Evolutionary conservation across 2,329 filamentous ascomycete species (phyloP).

Genomic region (Cytospora mali): DNA sequence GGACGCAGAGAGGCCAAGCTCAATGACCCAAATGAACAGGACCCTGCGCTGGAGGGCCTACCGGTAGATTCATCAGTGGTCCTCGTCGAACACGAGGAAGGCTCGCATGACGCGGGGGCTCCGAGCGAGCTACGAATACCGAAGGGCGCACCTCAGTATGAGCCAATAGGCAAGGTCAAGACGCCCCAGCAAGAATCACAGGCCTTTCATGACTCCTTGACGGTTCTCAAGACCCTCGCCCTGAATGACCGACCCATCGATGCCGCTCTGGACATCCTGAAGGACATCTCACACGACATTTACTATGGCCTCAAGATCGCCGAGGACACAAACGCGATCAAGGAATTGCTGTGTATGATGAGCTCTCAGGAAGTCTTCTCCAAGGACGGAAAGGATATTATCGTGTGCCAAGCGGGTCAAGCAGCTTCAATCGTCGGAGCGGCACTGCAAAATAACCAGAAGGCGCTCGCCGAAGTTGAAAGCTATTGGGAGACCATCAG

Average conservation of each 20-base stretch:
- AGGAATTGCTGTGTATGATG: slow-evolving; percentile 61
- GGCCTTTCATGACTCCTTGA: slow-evolving; percentile 51
- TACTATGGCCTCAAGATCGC: slow-evolving; percentile 69
- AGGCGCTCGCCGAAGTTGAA: slow-evolving; percentile 56
- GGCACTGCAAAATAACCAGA: slow-evolving; percentile 66
- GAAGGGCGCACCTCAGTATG: slow-evolving; percentile 58
- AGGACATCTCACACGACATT: slow-evolving; percentile 68
- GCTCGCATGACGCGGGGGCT: slow-evolving; percentile 43
- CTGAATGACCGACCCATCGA: slow-evolving; percentile 43
- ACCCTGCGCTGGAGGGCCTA: slow-evolving; percentile 51
- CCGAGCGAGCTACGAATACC: slow-evolving; percentile 42
- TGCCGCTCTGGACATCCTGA: slow-evolving; percentile 58
- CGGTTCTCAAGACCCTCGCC: slow-evolving; percentile 47
- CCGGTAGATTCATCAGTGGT: slow-evolving; percentile 57
- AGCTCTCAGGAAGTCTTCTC: slow-evolving; percentile 34
- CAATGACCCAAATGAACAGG: slow-evolving; percentile 58
- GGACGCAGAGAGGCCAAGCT: slow-evolving; percentile 68
- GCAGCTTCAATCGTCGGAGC: slow-evolving; percentile 61
- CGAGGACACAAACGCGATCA: slow-evolving; percentile 56
- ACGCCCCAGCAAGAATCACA: slow-evolving; percentile 47
- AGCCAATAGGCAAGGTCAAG: slow-evolving; percentile 59
- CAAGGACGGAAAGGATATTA: slow-evolving; percentile 32
- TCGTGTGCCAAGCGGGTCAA: slow-evolving; percentile 42
- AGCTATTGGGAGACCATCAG: slow-evolving; percentile 50
- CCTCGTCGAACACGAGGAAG: slow-evolving; percentile 54